Base-by-base conservation (phyloP, 768 basidiomycete species). In the Leccinum variicolor region DNA sequence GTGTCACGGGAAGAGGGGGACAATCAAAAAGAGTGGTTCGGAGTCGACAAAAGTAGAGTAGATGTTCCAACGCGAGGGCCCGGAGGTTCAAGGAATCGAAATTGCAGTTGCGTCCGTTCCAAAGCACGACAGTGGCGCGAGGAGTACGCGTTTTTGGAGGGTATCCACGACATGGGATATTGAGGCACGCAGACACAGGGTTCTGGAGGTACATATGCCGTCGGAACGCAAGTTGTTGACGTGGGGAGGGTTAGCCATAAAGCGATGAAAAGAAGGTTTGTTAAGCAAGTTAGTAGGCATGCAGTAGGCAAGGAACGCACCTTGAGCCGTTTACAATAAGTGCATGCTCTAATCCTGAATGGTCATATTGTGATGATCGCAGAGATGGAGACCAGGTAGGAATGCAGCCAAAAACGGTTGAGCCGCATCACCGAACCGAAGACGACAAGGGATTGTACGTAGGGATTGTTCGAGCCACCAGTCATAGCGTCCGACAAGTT, bases 271-370 rank as follows among this genome's bases (percentile, higher is more conserved):
- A 57, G 47, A 25, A 56, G 8, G 4, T 57, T 52, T 53, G 54
- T 43, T 73, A 59, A 74, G 67, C 59, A 51, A 65, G 23, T 53
- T 11, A 48, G 47, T 23, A 45, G 26, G 14, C 23, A 60, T n/a
- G 5, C 6, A 52, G 19, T 21, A 63, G 50, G 52, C 26, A 53
- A 53, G 50, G 57, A 31, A 75, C 84, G 57, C 73, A 87, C 89
- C 86, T 93, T 93, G 66, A 92, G 84, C 67, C 85, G 88, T 73
- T 92, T 93, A 81, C 91, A 93, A 67, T 92, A 84, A 3, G 82
- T 87, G 72, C 91, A 93, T 45, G 91, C 91, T 56, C 91, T 89
- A 61, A 86, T 85, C 45, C 90, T 92, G 70, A 45, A 62, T 28
- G 36, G 26, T 45, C 51, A 47, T 58, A 33, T 52, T 54, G 41